phyloP scores from a whole-genome alignment of 1,139 yeast genomes.

The Taphrina pruni region DNA sequence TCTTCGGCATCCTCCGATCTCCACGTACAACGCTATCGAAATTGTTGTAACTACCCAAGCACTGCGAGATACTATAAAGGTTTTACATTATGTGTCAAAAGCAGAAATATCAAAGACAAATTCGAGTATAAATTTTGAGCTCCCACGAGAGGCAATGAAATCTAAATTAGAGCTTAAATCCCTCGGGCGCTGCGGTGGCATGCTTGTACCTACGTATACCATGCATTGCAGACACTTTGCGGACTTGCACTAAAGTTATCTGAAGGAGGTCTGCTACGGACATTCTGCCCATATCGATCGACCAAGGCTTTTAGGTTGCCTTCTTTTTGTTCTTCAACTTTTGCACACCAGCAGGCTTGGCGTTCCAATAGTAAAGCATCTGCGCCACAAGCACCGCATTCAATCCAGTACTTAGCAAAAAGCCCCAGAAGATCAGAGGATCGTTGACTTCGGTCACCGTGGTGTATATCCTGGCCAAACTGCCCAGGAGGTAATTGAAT shows the following conservation, averaged over 20 bases:
- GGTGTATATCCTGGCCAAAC: constrained; percentile 64
- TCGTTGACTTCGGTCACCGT: constrained; percentile 57
- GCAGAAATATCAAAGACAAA: no score
- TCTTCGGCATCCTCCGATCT: neutral
- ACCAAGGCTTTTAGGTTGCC: neutral
- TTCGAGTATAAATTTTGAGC: neutral
- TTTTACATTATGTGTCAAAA: no score
- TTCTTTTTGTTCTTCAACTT: constrained; percentile 20
- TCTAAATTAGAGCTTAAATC: constrained; percentile 14
- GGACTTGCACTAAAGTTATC: neutral
- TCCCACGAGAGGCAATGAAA: neutral
- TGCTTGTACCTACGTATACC: neutral
- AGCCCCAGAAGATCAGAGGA: constrained; percentile 51
- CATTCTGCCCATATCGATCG: neutral
- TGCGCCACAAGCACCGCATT: constrained; percentile 53
- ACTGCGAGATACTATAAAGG: no score
- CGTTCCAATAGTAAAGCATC: constrained; percentile 52
- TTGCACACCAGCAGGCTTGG: constrained; percentile 3
- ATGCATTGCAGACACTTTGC: neutral
- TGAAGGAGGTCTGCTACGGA: no score
- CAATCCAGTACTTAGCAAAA: constrained; percentile 51
- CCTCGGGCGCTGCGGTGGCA: neutral
- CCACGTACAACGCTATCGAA: no score
- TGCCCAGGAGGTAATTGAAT: constrained; percentile 62
- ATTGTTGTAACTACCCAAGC: no score